phyloP scores from a whole-genome alignment of 345 rosid species.

The Brassica nigra region DNA sequence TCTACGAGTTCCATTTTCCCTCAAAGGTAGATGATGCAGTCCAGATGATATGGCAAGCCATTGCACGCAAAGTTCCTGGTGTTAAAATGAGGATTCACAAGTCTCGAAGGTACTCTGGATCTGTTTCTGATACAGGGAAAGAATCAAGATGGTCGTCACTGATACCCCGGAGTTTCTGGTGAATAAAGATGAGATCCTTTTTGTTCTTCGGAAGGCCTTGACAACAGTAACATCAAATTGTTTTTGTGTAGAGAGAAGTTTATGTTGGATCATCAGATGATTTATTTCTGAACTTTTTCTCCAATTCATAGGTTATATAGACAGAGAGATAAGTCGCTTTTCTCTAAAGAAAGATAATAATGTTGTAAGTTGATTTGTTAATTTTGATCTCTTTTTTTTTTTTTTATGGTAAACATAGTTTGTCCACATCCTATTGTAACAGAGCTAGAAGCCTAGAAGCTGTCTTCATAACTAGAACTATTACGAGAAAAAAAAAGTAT shows the following conservation, averaged over 20 bases:
- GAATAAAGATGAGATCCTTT: slow-evolving; percentile 25
- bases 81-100: slow-evolving; percentile 66
- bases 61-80: slow-evolving; percentile 77
- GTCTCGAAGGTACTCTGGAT: slow-evolving; percentile 54
- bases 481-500: too few species aligned
- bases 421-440: too few species aligned
- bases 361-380: slow-evolving; percentile 27
- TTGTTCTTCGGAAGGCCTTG: slow-evolving; percentile 14
- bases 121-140: slow-evolving; percentile 18
- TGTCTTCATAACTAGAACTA: too few species aligned
- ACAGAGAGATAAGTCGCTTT: slow-evolving; percentile 6
- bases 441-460: too few species aligned
- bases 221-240: slow-evolving; percentile 13
- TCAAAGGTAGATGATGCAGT: slow-evolving; percentile 78
- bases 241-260: slow-evolving; percentile 37
- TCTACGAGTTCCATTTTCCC: slow-evolving; percentile 74
- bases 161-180: slow-evolving; percentile 61
- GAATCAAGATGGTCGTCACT: slow-evolving; percentile 41
- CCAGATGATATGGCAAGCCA: slow-evolving; percentile 94
- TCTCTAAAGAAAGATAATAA: slow-evolving; percentile 19
- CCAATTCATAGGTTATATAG: slow-evolving; percentile 31
- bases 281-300: slow-evolving; percentile 18
- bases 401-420: background rate
- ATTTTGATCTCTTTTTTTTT: background rate
- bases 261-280: slow-evolving; percentile 1